These are phyloP conservation scores for Endogone sp. DNA, from an alignment of 192 early-diverging fungal species.

Conservation along the genomic window DNA sequence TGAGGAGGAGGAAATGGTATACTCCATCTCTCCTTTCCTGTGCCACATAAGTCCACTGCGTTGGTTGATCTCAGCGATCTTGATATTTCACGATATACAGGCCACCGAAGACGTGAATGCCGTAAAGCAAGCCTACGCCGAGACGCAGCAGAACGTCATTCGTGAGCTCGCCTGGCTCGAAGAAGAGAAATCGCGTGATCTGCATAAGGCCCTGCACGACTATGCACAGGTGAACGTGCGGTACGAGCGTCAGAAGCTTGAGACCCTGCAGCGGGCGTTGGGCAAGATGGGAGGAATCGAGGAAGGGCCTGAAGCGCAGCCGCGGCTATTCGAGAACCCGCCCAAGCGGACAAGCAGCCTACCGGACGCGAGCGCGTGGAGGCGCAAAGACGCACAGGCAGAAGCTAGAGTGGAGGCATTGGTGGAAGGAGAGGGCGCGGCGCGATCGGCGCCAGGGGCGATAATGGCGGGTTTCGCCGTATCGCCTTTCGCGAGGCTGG, in stretches of 20 bases:
- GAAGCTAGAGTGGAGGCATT: too few species aligned
- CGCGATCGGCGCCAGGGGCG: too few species aligned
- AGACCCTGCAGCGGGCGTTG: conserved; percentile 36
- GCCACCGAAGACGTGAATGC: conserved; percentile 24
- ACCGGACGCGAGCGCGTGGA: background rate
- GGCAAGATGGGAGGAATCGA: conserved; percentile 12
- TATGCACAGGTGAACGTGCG: conserved; percentile 32
- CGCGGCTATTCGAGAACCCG: background rate
- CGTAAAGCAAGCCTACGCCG: conserved; percentile 25
- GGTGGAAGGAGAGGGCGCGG: too few species aligned
- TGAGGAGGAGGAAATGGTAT: conserved; percentile 24
- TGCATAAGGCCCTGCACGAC: conserved; percentile 26
- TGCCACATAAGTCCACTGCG: conserved; percentile 12
- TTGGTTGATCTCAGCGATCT: background rate
- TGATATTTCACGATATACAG: background rate
- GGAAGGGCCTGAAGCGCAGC: background rate
- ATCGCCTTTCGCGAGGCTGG: too few species aligned
- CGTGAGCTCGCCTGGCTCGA: conserved; percentile 43
- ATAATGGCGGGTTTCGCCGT: too few species aligned
- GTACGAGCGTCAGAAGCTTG: conserved; percentile 35
- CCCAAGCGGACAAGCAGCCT: background rate
- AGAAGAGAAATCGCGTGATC: conserved; percentile 36
- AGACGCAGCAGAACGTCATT: conserved; percentile 29
- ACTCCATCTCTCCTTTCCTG: background rate
- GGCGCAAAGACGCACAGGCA: too few species aligned